phyloP scores from a whole-genome alignment of 371 early-diverging fungal species.

The Chytridiales sp. region DNA sequence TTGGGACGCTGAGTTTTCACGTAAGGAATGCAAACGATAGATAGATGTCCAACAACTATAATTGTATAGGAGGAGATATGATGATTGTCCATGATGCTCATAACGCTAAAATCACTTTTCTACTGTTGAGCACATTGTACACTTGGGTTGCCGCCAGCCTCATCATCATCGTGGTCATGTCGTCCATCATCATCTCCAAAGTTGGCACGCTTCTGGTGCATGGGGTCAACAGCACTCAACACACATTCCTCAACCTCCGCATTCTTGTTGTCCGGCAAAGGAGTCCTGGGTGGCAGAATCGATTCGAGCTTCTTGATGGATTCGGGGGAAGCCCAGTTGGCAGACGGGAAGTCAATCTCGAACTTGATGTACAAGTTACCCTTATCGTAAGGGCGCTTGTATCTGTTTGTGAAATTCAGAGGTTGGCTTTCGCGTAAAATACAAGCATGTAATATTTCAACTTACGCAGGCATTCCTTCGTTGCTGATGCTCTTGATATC shows the following conservation, averaged over 20 bases:
- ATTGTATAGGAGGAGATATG: too few relatives aligned
- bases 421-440: not conserved
- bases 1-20: too few relatives aligned
- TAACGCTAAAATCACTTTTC: too few relatives aligned
- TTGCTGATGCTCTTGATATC: slow-evolving; percentile 78
- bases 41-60: too few relatives aligned
- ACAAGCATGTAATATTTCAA: too few relatives aligned
- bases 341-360: slow-evolving; percentile 78
- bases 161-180: slow-evolving; percentile 71
- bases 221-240: slow-evolving; percentile 72
- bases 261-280: slow-evolving; percentile 28
- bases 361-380: slow-evolving; percentile 91
- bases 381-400: slow-evolving; percentile 62
- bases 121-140: slow-evolving; percentile 98
- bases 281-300: slow-evolving; percentile 46
- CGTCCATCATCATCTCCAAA: slow-evolving; percentile 42
- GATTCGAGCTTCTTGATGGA: slow-evolving; percentile 38
- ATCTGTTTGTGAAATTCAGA: slow-evolving; percentile 25
- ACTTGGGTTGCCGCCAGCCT: slow-evolving; percentile 67
- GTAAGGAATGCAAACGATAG: too few relatives aligned
- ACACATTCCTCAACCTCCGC: slow-evolving; percentile 68
- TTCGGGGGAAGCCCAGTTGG: slow-evolving; percentile 74
- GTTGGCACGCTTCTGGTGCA: slow-evolving; percentile 58
- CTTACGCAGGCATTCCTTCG: slow-evolving; percentile 94
- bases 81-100: too few relatives aligned